A percentile compares a stretch with the other conserved stretches of the same genome.
Evolutionary conservation across 2,329 filamentous ascomycete species (phyloP).

Genomic region (Dactylonectria estremocensis): DNA sequence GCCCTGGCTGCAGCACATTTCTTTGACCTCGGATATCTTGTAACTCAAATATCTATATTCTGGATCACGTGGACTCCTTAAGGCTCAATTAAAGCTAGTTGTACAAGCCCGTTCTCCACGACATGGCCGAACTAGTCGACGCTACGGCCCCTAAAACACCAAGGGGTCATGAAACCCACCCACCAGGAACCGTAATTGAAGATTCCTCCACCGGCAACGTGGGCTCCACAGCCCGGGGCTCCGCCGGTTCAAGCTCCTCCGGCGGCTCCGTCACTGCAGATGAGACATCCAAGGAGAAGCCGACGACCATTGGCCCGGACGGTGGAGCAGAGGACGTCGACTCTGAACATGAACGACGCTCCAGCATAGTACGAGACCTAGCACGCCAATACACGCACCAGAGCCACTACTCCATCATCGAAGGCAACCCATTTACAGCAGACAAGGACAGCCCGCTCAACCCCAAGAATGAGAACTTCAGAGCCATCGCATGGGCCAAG

Average conservation of each 20-base stretch:
- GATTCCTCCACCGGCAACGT: conserved; percentile 16
- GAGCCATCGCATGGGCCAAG: conserved; percentile 42
- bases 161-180: conserved; percentile 8
- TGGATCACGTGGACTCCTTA: not conserved
- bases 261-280: conserved; percentile 1
- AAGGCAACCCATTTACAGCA: conserved; percentile 45
- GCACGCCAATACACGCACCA: conserved; percentile 67
- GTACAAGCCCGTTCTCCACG: not conserved
- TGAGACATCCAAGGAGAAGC: conserved; percentile 18
- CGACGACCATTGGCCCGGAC: conserved; percentile 5
- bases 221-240: conserved; percentile 17
- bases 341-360: conserved; percentile 52
- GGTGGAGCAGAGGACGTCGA: conserved; percentile 55
- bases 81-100: not conserved
- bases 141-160: not conserved
- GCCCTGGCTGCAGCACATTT: conserved; percentile 1
- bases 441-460: conserved; percentile 63
- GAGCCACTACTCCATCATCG: conserved; percentile 63
- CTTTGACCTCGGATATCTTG: not conserved
- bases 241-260: conserved; percentile 5
- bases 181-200: conserved; percentile 5
- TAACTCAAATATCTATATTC: not conserved
- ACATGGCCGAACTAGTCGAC: conserved; percentile 15
- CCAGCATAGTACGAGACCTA: conserved; percentile 62
- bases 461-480: conserved; percentile 51